Evolutionary conservation across 768 basidiomycete genomes (phyloP), one percentile per base, ranked within the genome.

Genomic region (Podaxis carcinomalis): DNA sequence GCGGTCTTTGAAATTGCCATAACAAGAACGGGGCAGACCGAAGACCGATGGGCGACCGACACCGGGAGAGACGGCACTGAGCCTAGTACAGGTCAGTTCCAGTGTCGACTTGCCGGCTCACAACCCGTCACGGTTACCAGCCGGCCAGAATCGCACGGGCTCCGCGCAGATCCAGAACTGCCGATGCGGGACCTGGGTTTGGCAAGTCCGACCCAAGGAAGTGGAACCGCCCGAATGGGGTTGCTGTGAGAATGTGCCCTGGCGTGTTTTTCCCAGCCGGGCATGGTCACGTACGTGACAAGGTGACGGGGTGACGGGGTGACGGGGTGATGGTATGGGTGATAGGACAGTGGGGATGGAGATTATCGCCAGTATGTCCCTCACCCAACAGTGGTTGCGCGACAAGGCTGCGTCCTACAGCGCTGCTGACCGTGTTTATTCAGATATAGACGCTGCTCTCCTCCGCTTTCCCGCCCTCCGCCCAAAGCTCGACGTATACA

Each of bases 401-500:
- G 81, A 89, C 64, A 84, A 86, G 64, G 75, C 82, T 61, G 77
- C 75, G 63, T 69, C 82, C 23, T 95, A 95, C 68, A 67, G 74
- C 2, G 68, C 80, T 55, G 70, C 67, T 21, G 83, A 87, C 58
- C 78, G 82, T 53, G 83, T 92, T 53, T 88, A 80, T 64, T 66
- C 77, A 5, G 86, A 95, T 71, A 75, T 89, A 62, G 83, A 88
- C 70, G 70, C 79, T 10, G 78, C 75, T n/a, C 82, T 95, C 56
- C 62, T 72, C 32, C 76, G 79, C 58, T 82, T 78, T 67, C 71
- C 77, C 6, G 74, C 88, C 28, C 79, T 93, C 56, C 78, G 87
- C 11, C 92, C 90, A 54, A 92, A 91, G 72, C 86, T 89, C 1
- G 93, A 92, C 66, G 81, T 90, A 11, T 93, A 93, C 82, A 92